phyloP scores from a whole-genome alignment of 768 basidiomycete species.

The Tylopilus intermedius region DNA sequence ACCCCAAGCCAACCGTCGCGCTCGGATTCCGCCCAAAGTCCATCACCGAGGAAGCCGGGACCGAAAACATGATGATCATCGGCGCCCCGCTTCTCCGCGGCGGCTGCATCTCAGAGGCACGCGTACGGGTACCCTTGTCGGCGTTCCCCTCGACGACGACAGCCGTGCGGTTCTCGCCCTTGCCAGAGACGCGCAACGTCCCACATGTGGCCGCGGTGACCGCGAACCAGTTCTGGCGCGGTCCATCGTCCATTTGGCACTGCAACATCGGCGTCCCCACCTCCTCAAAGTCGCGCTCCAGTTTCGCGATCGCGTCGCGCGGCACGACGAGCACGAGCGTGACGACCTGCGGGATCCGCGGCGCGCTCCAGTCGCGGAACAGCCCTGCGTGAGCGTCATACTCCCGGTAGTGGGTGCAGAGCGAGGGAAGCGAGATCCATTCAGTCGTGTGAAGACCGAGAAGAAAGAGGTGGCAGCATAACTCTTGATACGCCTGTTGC shows the following conservation, averaged over 20 bases:
- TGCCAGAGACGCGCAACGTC: slow-evolving; percentile 14
- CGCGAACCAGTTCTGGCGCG: slow-evolving; percentile 12
- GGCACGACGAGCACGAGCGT: slow-evolving; percentile 34
- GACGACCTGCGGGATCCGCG: slow-evolving; percentile 25
- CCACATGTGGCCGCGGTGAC: slow-evolving; percentile 19
- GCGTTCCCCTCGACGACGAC: slow-evolving; percentile 4
- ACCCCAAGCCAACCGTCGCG: slow-evolving; percentile 13
- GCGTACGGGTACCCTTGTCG: not conserved
- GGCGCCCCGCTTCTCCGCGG: slow-evolving; percentile 15
- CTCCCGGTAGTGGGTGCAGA: not conserved
- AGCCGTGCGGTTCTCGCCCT: slow-evolving; percentile 15
- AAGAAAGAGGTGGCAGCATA: slow-evolving; percentile 40
- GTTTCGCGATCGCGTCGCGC: slow-evolving; percentile 14
- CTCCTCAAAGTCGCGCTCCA: slow-evolving; percentile 2
- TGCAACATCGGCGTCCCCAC: slow-evolving; percentile 17
- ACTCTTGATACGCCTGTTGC: slow-evolving; percentile 38
- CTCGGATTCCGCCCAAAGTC: slow-evolving; percentile 4
- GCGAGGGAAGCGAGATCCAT: not conserved
- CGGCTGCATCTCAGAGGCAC: not conserved
- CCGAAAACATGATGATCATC: slow-evolving; percentile 19
- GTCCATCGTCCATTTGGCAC: slow-evolving; percentile 14
- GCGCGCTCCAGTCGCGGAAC: slow-evolving; percentile 29
- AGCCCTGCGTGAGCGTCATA: not conserved
- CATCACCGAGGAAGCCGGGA: slow-evolving; percentile 10
- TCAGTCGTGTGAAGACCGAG: slow-evolving; percentile 32